These are phyloP conservation scores for Ophiorrhiza pumila DNA, from an alignment of 257 asterid genomes.

Conservation along the genomic window DNA sequence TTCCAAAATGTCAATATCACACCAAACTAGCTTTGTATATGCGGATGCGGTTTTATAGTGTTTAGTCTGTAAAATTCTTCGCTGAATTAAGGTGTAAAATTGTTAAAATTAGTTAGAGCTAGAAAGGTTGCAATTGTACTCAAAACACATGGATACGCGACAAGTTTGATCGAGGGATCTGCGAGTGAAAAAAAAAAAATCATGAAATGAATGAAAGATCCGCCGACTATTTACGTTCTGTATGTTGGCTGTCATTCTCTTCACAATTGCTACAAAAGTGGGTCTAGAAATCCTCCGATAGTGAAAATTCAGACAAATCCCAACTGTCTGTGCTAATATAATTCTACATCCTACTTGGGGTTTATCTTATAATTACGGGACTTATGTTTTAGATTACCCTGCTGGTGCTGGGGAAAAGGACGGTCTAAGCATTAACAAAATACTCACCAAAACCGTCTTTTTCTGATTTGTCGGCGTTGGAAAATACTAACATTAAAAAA, in stretches of 20 bases:
- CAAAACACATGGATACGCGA: neutral
- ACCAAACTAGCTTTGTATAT: no score
- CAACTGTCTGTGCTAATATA: constrained; percentile 17
- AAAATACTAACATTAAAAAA: constrained; percentile 1
- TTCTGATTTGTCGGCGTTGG: constrained; percentile 52
- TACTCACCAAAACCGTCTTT: constrained; percentile 26
- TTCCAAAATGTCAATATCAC: no score
- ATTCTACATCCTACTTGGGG: constrained; percentile 26
- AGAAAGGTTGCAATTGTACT: neutral
- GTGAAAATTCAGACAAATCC: constrained; percentile 22
- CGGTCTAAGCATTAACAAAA: constrained; percentile 26
- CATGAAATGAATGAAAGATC: neutral
- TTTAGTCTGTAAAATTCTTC: no score
- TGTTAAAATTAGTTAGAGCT: neutral
- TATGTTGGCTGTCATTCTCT: constrained; percentile 46
- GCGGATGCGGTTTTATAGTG: no score
- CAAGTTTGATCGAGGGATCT: neutral
- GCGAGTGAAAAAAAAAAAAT: neutral
- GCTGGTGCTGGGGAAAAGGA: constrained; percentile 33
- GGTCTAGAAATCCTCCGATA: constrained; percentile 21
- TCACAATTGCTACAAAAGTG: constrained; percentile 37
- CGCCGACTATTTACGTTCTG: constrained; percentile 52
- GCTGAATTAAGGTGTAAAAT: no score
- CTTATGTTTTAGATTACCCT: constrained; percentile 45
- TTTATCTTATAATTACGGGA: constrained; percentile 8